A percentile compares a stretch with the other conserved stretches of the same genome.
phyloP scores from a whole-genome alignment of 257 asterid genomes.

The Pogostemon cablin region DNA sequence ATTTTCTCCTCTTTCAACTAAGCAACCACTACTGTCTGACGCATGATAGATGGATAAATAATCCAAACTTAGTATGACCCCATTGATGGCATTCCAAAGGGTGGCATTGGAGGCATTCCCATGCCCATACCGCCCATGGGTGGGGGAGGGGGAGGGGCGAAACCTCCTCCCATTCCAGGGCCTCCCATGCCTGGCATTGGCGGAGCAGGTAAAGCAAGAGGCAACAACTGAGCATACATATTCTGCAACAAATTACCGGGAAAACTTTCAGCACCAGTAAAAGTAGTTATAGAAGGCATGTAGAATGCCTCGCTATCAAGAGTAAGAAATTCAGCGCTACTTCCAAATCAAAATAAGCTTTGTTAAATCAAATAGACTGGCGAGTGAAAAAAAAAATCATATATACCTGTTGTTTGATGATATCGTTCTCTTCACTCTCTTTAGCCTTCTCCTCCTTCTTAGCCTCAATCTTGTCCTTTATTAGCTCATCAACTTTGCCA shows the following conservation, averaged over 20 bases:
- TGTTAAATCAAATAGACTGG: background rate
- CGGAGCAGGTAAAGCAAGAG: conserved; percentile 64
- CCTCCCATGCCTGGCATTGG: conserved; percentile 65
- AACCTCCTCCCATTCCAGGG: conserved; percentile 53
- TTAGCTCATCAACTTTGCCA: conserved; percentile 62
- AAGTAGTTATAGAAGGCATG: conserved; percentile 6
- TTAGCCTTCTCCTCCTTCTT: conserved; percentile 57
- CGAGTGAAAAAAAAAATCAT: background rate
- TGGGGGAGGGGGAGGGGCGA: conserved; percentile 42
- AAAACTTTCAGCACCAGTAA: background rate
- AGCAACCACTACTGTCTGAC: conserved; percentile 15
- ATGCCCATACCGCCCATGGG: conserved; percentile 62
- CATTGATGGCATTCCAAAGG: conserved; percentile 62
- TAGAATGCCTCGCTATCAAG: background rate
- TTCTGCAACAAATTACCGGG: conserved; percentile 41
- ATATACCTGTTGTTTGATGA: conserved; percentile 56
- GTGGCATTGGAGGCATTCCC: conserved; percentile 72
- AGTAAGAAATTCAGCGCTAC: background rate
- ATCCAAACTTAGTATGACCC: conserved; percentile 47
- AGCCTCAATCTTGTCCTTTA: conserved; percentile 56
- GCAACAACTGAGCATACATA: conserved; percentile 62
- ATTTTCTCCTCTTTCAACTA: conserved; percentile 10
- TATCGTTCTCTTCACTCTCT: conserved; percentile 54
- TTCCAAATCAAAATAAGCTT: background rate
- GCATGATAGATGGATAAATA: background rate